phyloP scores from a whole-genome alignment of 2,329 filamentous ascomycete genomes.

The Curvularia sp. region DNA sequence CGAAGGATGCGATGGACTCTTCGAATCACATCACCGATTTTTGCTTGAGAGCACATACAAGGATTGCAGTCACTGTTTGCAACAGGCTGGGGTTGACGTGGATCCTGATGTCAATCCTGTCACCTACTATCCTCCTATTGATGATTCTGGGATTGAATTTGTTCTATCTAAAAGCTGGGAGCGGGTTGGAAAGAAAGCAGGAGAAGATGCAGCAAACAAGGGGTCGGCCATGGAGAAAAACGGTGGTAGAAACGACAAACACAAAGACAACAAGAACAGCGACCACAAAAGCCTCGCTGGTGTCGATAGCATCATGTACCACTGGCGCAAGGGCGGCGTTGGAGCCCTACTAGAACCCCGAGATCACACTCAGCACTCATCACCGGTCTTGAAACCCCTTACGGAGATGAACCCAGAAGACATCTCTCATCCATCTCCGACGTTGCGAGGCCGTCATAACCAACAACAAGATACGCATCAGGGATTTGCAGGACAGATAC shows the following conservation, averaged over 20 bases:
- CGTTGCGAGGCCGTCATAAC: neutral
- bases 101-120: slow-evolving; percentile 1
- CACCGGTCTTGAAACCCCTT: neutral
- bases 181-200: neutral
- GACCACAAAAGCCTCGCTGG: slow-evolving; percentile 10
- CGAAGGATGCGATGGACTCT: slow-evolving; percentile 7
- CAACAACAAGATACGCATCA: neutral
- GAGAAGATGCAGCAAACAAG: neutral
- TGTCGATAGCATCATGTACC: slow-evolving; percentile 3
- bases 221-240: neutral
- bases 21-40: slow-evolving; percentile 1
- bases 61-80: slow-evolving; percentile 1
- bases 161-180: neutral
- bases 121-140: neutral
- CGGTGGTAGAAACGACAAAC: neutral
- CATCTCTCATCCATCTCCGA: neutral
- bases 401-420: neutral
- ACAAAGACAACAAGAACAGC: neutral
- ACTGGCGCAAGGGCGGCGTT: slow-evolving; percentile 5
- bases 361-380: neutral
- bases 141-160: neutral
- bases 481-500: neutral
- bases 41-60: slow-evolving; percentile 6
- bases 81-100: neutral
- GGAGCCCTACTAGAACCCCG: neutral